phyloP scores from a whole-genome alignment of 1,284 basidiomycete species.

The Leccinum holopus region DNA sequence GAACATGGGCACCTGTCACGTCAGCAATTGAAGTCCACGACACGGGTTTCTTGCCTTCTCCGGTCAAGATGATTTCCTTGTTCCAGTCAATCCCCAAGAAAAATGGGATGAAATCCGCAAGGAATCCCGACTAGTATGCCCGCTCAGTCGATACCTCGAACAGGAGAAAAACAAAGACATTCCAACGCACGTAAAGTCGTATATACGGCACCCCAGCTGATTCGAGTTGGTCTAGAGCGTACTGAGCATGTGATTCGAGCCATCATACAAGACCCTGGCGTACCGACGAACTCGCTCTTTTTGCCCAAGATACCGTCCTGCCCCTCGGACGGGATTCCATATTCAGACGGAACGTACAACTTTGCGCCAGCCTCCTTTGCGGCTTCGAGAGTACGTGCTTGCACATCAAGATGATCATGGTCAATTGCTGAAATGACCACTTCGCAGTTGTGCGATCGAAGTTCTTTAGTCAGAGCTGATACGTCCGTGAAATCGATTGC shows the following conservation, averaged over 20 bases:
- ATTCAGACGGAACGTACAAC: slow-evolving; percentile 38
- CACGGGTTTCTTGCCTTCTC: slow-evolving; percentile 26
- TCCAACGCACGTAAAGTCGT: slow-evolving; percentile 29
- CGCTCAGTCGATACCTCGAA: background rate
- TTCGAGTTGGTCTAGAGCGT: slow-evolving; percentile 18
- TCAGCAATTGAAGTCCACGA: slow-evolving; percentile 34
- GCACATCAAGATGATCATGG: slow-evolving; percentile 20
- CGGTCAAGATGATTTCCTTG: slow-evolving; percentile 28
- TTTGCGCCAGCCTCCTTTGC: slow-evolving; percentile 34
- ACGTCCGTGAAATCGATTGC: slow-evolving; percentile 29
- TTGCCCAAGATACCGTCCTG: slow-evolving; percentile 19
- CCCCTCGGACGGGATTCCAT: slow-evolving; percentile 26
- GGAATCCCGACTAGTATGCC: slow-evolving; percentile 15
- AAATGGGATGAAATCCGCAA: slow-evolving; percentile 23
- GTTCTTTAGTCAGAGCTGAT: slow-evolving; percentile 23
- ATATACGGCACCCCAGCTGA: slow-evolving; percentile 28
- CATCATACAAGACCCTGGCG: background rate
- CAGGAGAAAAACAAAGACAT: background rate
- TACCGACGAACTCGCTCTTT: slow-evolving; percentile 21
- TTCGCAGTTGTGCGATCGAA: slow-evolving; percentile 29
- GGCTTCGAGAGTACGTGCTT: slow-evolving; percentile 28
- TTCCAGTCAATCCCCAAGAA: slow-evolving; percentile 16
- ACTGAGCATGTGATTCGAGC: background rate
- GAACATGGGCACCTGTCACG: slow-evolving; percentile 19
- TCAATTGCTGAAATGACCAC: slow-evolving; percentile 34